Evolutionary conservation across 2,329 filamentous ascomycete genomes (phyloP), one percentile per base, ranked within the genome.

Genomic region (Pseudocercospora cruenta): DNA sequence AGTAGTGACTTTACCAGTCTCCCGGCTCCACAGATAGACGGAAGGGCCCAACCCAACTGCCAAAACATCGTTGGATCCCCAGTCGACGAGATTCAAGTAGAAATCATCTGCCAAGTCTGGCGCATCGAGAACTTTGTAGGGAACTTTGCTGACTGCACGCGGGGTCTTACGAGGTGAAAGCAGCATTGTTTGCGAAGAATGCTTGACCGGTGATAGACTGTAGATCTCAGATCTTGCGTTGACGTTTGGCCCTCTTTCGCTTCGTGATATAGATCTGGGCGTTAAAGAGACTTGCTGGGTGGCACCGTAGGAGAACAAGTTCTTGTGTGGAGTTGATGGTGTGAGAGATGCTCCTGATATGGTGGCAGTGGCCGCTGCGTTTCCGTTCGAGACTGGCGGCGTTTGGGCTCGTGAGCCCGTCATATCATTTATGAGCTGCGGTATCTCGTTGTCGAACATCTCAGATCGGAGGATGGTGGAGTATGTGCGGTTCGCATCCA

Each of bases 21-120:
- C 89, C 4, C 94, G 95, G 77, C 97, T 97, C 95, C 95, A 99
- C 88, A 98, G 95, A 77, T 98, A 99, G 5, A 99, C 95, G 71
- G 92, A 96, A 19, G 91, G 92, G 19, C 94, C 94, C 26, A 99
- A 82, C 0, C 95, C 95, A 51, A 99, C 95, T 6, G 94, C 95
- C 10, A 99, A 85, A 8, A 97, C 91, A 78, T 98, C 97, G 72
- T 91, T 93, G 73, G 92, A 96, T 51, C 95, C 95, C 95, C 95
- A 99, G 76, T 99, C 95, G 2, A 99, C 94, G 26, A 99, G 83
- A 74, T 99, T 99, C 39, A 99, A 84, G 75, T 99, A 99, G 79
- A 98, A 99, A 77, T 99, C 95, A 75, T 99, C 95, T 28, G 94
- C 94, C 54, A 99, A 82, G 77, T 98, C 95, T 1, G 95, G 95